phyloP scores from a whole-genome alignment of 2,329 filamentous ascomycete genomes.

The Aspergillus pseudotamarii region DNA sequence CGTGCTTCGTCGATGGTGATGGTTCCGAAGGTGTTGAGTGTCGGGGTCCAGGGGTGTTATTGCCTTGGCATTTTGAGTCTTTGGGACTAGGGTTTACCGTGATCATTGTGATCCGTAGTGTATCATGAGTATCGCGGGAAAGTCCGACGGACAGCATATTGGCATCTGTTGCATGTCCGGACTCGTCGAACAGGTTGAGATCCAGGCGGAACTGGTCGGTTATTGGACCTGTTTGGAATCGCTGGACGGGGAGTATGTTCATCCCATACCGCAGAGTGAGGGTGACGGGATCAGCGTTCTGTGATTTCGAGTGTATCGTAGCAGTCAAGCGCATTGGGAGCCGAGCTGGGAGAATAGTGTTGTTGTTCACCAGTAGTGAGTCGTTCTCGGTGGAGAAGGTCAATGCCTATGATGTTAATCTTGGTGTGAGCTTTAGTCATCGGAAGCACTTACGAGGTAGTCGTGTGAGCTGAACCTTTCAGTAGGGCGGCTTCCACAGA shows the following conservation, averaged over 20 bases:
- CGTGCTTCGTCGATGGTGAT: not conserved
- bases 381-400: not conserved
- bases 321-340: not conserved
- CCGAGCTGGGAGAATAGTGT: not conserved
- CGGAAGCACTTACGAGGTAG: not conserved
- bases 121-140: not conserved
- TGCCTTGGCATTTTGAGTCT: not conserved
- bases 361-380: not conserved
- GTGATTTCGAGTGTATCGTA: not conserved
- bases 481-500: not conserved
- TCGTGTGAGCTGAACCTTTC: not conserved
- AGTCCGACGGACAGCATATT: not conserved
- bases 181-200: not conserved
- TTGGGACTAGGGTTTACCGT: not conserved
- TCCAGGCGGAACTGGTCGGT: not conserved
- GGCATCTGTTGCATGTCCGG: not conserved
- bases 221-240: not conserved
- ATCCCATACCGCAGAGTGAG: not conserved
- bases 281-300: not conserved
- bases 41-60: not conserved
- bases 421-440: not conserved
- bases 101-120: not conserved
- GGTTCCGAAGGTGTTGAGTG: not conserved
- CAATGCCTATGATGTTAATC: not conserved
- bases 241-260: not conserved